Percentiles rank a stretch among this genome's conserved stretches.
Evolutionary conservation across 192 early-diverging fungal species (phyloP).

Genomic region (Fimicolochytrium jonesii): DNA sequence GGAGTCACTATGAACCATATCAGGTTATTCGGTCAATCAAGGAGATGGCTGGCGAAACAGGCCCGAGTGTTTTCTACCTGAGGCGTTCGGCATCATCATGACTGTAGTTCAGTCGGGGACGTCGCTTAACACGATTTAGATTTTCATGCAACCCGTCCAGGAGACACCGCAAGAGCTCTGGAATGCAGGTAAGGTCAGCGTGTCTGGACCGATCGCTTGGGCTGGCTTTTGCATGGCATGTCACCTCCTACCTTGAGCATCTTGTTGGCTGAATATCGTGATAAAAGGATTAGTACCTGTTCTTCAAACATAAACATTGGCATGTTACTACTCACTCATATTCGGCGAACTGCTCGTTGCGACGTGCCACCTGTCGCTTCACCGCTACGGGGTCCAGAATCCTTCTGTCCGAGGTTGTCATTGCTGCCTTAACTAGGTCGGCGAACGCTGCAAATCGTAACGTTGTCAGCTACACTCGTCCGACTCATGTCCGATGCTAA

Average conservation of each 20-base stretch:
- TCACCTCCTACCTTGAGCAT: conserved; percentile 47
- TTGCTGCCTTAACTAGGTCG: conserved; percentile 20
- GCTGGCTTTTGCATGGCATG: too few species aligned
- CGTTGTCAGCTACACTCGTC: not conserved
- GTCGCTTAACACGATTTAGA: conserved; percentile 33
- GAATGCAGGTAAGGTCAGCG: not conserved
- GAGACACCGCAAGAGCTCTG: conserved; percentile 50
- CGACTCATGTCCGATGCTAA: not conserved
- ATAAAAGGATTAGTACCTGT: not conserved
- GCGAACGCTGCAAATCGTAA: conserved; percentile 27
- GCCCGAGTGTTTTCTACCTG: too few species aligned
- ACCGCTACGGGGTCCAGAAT: conserved; percentile 73
- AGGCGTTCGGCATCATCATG: conserved; percentile 39
- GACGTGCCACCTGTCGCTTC: conserved; percentile 64
- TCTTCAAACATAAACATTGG: not conserved
- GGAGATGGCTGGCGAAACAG: too few species aligned
- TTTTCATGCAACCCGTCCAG: conserved; percentile 51
- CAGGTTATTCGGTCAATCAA: too few species aligned
- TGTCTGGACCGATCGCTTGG: too few species aligned
- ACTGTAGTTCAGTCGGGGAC: conserved; percentile 38
- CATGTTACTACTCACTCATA: conserved; percentile 45
- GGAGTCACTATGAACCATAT: conserved; percentile 28
- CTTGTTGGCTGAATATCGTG: conserved; percentile 33
- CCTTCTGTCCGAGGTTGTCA: not conserved
- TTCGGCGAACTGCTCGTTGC: conserved; percentile 76